Evolutionary conservation across 164 flowering plant genomes (phyloP), one percentile per base, ranked within the genome.

Genomic region (Piper betle): DNA sequence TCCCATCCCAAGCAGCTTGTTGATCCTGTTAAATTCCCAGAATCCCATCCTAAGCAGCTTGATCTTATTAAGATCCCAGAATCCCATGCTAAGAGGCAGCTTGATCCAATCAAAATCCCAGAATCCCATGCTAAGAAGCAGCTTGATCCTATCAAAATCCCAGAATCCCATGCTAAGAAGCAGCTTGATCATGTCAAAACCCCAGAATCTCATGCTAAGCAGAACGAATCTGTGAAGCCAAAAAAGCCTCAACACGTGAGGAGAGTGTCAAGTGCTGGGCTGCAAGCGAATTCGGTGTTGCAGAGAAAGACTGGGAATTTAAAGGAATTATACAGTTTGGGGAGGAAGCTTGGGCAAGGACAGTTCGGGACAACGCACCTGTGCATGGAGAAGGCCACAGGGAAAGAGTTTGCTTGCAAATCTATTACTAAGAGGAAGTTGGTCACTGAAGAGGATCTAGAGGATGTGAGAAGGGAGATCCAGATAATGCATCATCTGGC

Each of bases 401-500:
- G 87, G 13, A 81, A 79, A 66, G 73, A 25, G 33, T 25, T 25
- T 25, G 33, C 33, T 25, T 25, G 33, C 33, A 25, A 25, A 25
- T 25, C 33, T 2, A 83, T 90, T 39, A 79, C 88, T 2, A 90
- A 90, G 68, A 81, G 88, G 73, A 90, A 84, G 58, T 39, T 90
- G 66, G 8, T 64, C 42, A 74, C 81, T 0, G 56, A 60, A 37
- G 93, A 84, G 12, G 97, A 90, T 68, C 81, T 87, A 13, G 91
- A 85, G 18, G 97, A 87, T 71, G 95, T 90, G 46, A 81, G 91
- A 67, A 80, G 92, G 70, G 97, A 90, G 64, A 81, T 90, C 62
- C 84, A 87, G 85, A 86, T 87, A 61, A 80, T 90, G 97, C 92
- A 87, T 68, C 97, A 90, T 56, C 58, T 90, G 65, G 71, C 82